Evolutionary conservation across 1,284 basidiomycete genomes (phyloP).

Genomic region (Porodaedalea pini): DNA sequence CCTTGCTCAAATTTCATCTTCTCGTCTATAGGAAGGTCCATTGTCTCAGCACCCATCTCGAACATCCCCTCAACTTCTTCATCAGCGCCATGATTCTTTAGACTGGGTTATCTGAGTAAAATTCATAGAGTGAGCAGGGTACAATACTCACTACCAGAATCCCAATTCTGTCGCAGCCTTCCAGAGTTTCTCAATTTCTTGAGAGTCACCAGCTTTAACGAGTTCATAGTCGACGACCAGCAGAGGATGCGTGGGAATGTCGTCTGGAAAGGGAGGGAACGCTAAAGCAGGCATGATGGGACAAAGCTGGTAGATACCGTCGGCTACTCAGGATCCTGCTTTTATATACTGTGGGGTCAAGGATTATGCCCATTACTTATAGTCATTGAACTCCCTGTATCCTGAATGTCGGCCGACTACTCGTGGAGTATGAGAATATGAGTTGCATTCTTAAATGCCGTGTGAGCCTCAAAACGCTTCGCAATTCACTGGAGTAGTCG

Average conservation of each 20-base stretch:
- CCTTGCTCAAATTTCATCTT: constrained; percentile 67
- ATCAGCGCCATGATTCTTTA: constrained; percentile 59
- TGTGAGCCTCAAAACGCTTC: too few species aligned
- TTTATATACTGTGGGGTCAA: background rate
- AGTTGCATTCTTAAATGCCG: too few species aligned
- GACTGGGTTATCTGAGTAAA: constrained; percentile 31
- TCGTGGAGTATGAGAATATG: too few species aligned
- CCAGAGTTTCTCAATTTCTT: constrained; percentile 46
- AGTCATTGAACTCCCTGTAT: background rate
- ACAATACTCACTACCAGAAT: constrained; percentile 50
- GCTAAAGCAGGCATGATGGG: constrained; percentile 25
- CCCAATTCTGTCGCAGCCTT: constrained; percentile 49
- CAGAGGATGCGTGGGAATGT: constrained; percentile 46
- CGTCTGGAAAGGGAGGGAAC: constrained; percentile 44
- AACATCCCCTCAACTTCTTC: constrained; percentile 55
- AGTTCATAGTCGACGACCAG: constrained; percentile 49
- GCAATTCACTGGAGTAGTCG: background rate
- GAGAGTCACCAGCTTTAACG: constrained; percentile 34
- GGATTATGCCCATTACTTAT: background rate
- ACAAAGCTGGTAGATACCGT: background rate
- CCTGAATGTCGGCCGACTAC: background rate
- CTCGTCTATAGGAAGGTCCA: constrained; percentile 57
- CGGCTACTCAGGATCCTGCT: background rate
- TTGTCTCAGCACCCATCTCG: constrained; percentile 52
- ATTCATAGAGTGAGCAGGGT: background rate